Base-by-base conservation (phyloP, 352 stramenopile species). In the Globisporangium parvum region DNA sequence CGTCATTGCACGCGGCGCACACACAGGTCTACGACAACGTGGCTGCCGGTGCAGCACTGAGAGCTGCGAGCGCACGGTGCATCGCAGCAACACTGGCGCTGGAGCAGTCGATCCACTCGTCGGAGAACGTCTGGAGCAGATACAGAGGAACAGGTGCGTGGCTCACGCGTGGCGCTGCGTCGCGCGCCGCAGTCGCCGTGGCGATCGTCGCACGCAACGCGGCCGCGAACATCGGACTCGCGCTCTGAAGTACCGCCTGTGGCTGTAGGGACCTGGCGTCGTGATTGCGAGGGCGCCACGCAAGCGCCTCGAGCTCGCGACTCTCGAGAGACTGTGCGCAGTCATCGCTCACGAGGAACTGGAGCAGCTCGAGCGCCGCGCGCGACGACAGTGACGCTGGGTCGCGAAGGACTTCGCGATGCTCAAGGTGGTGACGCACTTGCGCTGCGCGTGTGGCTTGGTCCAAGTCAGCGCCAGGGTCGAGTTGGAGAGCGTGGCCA, bases 71-170 rank as follows among this genome's bases (percentile, higher is more conserved):
- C 20, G 47, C 45, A 28, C 46, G n/a, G 15, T 17, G 57, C 33
- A 59, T 59, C 17, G 51, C 51, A 2, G 41, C 44, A 12, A 45
- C 26, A 33, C 50, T 33, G 9, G 26, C 40, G 15, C 33, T n/a
- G 1, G 57, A 63, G 18, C 44, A 40, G 40, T 63, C 57, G 17
- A 63, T 55, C 51, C 57, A 63, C 10, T 37, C 44, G 3, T 44
- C n/a, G 15, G 45, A 51, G 14, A 59, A 55, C 17, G 28, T 5
- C 15, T n/a, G 11, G 18, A 59, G 23, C 8, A 39, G 44, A 28
- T 17, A 20, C 14, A 18, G 9, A 15, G 4, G 40, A 41, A n/a
- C 31, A 4, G 12, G 15, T 9, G 18, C 20, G 6, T 56, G 3
- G 31, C 26, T 33, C 12, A n/a, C 15, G 18, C 18, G 33, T 17